phyloP scores from a whole-genome alignment of 2,329 filamentous ascomycete genomes.

The Fusarium dlaminii region DNA sequence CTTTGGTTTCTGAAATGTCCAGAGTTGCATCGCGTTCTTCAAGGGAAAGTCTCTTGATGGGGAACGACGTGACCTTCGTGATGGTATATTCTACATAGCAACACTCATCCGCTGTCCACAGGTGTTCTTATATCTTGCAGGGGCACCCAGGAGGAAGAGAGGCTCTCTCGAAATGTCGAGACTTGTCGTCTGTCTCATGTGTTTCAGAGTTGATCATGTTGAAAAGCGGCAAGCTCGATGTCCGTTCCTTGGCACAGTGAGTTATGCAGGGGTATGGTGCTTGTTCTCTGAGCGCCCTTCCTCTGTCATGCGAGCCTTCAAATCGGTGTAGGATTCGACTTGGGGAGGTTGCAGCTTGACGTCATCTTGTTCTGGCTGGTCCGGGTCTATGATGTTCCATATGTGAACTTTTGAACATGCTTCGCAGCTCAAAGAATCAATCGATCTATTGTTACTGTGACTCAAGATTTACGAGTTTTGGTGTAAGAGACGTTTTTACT shows the following conservation, averaged over 20 bases:
- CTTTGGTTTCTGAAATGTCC: background rate
- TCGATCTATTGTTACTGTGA: background rate
- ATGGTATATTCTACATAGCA: background rate
- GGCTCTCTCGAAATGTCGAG: background rate
- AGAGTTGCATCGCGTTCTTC: background rate
- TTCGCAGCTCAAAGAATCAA: background rate
- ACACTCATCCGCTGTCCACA: no score
- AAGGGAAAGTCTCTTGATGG: background rate
- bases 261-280: background rate
- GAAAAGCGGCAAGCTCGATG: background rate
- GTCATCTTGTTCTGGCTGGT: background rate
- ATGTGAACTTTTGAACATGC: background rate
- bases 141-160: background rate
- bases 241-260: background rate
- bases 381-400: no score
- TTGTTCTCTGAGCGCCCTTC: background rate
- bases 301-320: background rate
- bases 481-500: no score
- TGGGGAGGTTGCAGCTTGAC: background rate
- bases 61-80: background rate
- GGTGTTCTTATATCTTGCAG: background rate
- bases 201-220: background rate
- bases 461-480: background rate
- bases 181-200: background rate
- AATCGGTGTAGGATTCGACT: background rate